Base-by-base conservation (phyloP, 768 basidiomycete species). In the Termitomyces eurrhizus region DNA sequence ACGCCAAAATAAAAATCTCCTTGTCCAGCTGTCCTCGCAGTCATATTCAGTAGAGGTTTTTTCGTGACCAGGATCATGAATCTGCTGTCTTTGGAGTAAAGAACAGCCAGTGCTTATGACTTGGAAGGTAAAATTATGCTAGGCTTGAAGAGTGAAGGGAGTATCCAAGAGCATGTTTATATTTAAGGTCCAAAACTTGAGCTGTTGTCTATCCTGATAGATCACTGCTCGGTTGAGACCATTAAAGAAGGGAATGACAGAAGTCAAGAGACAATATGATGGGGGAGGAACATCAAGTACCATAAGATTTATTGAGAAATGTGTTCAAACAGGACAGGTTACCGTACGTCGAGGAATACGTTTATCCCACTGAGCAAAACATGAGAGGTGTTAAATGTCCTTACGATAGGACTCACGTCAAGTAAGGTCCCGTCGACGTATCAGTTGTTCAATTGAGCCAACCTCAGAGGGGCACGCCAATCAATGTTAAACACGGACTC, bases 1-100 rank as follows among this genome's bases (percentile, higher is more conserved):
- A 86, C 66, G 2, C 82, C 84, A 63, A 86, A 80, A 66, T 86
- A 85, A 73, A 83, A 85, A 53, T 87, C 83, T 8, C 86, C 86
- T 63, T 77, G 74, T 5, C 81, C 84, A 11, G 69, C 70, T 2
- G 66, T 45, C 7, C 72, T 64, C 2, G 71, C 73, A 16, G 76
- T 76, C 49, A 69, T 67, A 65, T 85, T 87, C 8, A 74, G 69
- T 32, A 75, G 64, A 1, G 76, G 18, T 8, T 39, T 69, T 7
- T 67, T 66, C 2, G 80, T 79, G 18, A 86, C 85, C 4, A 75
- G 67, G 52, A 69, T 62, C 7, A 87, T 76, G 0, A 70, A 68
- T 7, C 57, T 41, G 4, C 60, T 75, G 35, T 81, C 76, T 12
- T 63, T 66, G 0, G 86, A 88, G 66, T 83, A 86, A 46, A 79